A percentile compares a stretch with the other conserved stretches of the same genome.
Evolutionary conservation across 768 basidiomycete species (phyloP).

Genomic region (Peribolospora kevripleyi): DNA sequence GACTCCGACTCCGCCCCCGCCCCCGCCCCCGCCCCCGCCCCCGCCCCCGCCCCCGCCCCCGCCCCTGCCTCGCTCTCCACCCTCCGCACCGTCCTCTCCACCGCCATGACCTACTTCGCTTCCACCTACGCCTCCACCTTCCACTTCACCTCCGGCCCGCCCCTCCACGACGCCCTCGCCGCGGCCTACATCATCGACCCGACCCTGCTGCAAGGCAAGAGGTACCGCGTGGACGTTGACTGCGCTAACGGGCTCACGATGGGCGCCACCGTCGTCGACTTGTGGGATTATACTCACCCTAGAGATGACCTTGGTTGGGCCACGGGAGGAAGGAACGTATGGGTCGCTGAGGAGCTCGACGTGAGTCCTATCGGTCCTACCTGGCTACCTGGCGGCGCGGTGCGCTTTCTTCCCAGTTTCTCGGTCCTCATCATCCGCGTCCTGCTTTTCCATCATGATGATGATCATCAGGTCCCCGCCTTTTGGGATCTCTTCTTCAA

Average conservation of each 20-base stretch:
- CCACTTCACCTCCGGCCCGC: constrained; percentile 62
- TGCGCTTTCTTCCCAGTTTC: constrained; percentile 1
- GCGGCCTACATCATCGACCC: constrained; percentile 51
- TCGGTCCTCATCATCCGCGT: not conserved
- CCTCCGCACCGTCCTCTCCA: constrained; percentile 46
- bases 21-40: constrained; percentile 8
- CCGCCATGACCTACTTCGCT: constrained; percentile 11
- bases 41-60: too few relatives aligned
- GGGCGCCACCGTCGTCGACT: constrained; percentile 60
- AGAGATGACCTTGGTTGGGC: constrained; percentile 31
- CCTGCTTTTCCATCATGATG: not conserved
- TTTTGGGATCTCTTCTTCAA: constrained; percentile 10
- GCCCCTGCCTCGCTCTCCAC: constrained; percentile 46
- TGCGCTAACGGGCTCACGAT: constrained; percentile 36
- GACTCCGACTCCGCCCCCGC: constrained; percentile 14
- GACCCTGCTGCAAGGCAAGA: constrained; percentile 33
- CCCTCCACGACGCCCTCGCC: constrained; percentile 65
- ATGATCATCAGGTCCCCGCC: constrained; percentile 4
- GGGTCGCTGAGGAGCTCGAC: constrained; percentile 41
- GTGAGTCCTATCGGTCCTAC: constrained; percentile 24
- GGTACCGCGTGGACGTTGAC: constrained; percentile 69
- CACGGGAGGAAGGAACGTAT: constrained; percentile 43
- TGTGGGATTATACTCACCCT: constrained; percentile 36
- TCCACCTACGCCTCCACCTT: constrained; percentile 42
- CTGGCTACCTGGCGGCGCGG: not conserved